These are phyloP conservation scores for Marasmius sp. DNA, from an alignment of 1,284 basidiomycete species.

Conservation along the genomic window DNA sequence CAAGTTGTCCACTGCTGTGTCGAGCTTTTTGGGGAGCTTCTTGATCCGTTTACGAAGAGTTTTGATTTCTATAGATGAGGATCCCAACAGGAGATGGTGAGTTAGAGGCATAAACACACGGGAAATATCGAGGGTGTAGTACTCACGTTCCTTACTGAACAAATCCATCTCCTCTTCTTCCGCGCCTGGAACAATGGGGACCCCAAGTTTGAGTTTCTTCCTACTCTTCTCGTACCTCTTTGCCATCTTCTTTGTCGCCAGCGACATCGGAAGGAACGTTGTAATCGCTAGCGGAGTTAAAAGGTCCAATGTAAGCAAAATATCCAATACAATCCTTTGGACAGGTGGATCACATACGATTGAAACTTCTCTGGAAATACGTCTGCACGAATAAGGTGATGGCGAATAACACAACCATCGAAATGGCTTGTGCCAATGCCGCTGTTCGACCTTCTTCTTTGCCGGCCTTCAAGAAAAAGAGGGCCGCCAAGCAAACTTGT, in stretches of 20 bases:
- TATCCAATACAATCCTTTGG: background rate
- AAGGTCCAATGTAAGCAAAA: background rate
- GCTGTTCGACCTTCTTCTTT: constrained; percentile 21
- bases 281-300: constrained; percentile 39
- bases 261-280: constrained; percentile 57
- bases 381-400: constrained; percentile 49
- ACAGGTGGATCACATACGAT: constrained; percentile 26
- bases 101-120: background rate
- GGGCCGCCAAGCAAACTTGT: constrained; percentile 60
- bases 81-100: constrained; percentile 5
- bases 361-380: constrained; percentile 40
- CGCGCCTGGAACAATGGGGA: constrained; percentile 9
- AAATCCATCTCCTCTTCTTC: constrained; percentile 38
- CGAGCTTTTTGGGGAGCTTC: constrained; percentile 27
- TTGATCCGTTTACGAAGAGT: constrained; percentile 30
- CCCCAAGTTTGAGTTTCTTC: constrained; percentile 21
- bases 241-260: constrained; percentile 54
- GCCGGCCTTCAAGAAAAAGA: constrained; percentile 64
- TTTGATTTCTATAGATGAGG: constrained; percentile 17
- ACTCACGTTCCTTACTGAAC: constrained; percentile 41
- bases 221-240: constrained; percentile 34
- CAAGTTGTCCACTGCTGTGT: constrained; percentile 25
- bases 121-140: background rate
- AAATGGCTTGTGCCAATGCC: constrained; percentile 52
- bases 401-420: constrained; percentile 64